Evolutionary conservation across 2,329 filamentous ascomycete genomes (phyloP).

Genomic region (Didymella exigua): DNA sequence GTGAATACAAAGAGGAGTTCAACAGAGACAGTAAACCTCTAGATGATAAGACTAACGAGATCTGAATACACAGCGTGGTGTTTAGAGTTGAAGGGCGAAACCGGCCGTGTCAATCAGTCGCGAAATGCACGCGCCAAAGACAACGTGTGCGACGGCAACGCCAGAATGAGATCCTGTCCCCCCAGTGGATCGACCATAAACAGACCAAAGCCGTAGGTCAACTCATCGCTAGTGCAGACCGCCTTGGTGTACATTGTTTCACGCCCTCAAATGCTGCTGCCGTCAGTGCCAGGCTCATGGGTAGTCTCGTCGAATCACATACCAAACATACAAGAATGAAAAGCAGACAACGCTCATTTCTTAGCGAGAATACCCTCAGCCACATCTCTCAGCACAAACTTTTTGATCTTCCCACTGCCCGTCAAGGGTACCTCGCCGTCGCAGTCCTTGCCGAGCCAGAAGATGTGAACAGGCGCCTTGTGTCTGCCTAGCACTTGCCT

Average conservation of each 20-base stretch:
- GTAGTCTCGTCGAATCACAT: not conserved
- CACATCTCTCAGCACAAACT: conserved; percentile 45
- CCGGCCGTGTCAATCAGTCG: not conserved
- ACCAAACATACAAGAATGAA: not conserved
- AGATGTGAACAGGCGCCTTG: conserved; percentile 71
- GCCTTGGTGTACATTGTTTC: not conserved
- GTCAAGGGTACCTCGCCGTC: conserved; percentile 48
- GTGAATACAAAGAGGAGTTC: not conserved
- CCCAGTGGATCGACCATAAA: not conserved
- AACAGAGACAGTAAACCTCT: not conserved
- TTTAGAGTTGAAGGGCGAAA: not conserved
- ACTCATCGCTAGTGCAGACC: not conserved
- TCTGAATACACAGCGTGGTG: not conserved
- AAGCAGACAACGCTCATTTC: not conserved
- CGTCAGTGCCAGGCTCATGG: not conserved
- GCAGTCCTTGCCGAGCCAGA: conserved; percentile 68
- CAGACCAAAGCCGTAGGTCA: not conserved
- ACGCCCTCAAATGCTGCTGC: not conserved
- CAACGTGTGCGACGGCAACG: not conserved
- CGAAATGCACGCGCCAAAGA: not conserved
- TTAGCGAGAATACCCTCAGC: conserved; percentile 33
- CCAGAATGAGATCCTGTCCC: not conserved
- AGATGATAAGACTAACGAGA: not conserved
- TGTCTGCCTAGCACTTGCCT: conserved; percentile 48
- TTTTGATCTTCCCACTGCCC: conserved; percentile 54